Base-by-base conservation (phyloP, 495 filamentous ascomycete genomes). In the Thozetella sp. region DNA sequence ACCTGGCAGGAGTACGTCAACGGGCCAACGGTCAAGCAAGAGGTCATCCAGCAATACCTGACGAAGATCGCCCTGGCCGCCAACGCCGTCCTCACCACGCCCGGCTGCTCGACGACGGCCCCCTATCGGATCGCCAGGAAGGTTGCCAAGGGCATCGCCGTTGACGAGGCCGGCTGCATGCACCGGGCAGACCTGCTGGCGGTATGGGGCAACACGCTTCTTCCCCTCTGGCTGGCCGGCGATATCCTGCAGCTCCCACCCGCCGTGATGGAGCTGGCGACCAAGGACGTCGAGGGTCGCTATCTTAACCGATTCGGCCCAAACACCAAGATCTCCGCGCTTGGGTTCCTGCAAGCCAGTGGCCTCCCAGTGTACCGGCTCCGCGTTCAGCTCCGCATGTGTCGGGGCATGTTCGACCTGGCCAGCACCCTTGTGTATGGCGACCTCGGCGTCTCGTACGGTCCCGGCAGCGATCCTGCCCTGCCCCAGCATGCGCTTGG, bases 141-240 rank as follows among this genome's bases (percentile, higher is more conserved):
- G 1, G 24, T 2, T 3, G 64, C 61, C 40, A 61, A 54, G 25
- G 58, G 54, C 9, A 56, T 83, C 46, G 55, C 58, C 1, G 46
- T 67, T 2, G 61, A 67, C 20, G 58, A 67, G 37, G 64, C 58
- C 1, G 58, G 45, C 30, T 56, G 30, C 22, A 58, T 63, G 27
- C 34, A 53, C 53, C 51, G 55, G 15, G 43, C 61, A 19, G 58
- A 67, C 30, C 51, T 67, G 0, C 25, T 13, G 24, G 40, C 1
- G 12, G 51, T 67, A 6, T 67, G 55, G 55, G 64, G 64, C 24
- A 67, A 67, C 22, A 59, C 58, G 12, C 46, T 63, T 1, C 22
- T 54, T 20, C 64, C 58, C 2, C 25, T 51, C 25, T 2, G 56
- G 45, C 17, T 67, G 13, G 58, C 24, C 3, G 61, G 64, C 13